Conservation (phyloP, 1,139 yeast genomes). For the Geotrichum histeridarum region DNA sequence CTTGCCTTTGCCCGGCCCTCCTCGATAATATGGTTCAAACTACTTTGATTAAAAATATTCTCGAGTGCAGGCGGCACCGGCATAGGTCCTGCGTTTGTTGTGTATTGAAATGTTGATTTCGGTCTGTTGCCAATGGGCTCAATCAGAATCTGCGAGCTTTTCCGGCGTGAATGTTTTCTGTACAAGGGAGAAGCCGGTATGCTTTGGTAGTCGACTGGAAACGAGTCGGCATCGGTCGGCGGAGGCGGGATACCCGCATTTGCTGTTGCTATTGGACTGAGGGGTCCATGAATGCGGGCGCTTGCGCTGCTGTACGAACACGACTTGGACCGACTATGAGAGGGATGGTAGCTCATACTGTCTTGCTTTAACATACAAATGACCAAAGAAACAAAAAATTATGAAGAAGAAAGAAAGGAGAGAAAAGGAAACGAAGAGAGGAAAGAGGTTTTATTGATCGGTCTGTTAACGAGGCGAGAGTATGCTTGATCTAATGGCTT, state of each 20-base stretch:
- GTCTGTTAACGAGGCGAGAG: not conserved
- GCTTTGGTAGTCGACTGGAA: constrained; percentile 14
- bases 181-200: constrained; percentile 21
- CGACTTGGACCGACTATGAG: constrained; percentile 18
- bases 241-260: constrained; percentile 7
- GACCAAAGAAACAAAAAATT: not conserved
- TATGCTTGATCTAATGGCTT: no score
- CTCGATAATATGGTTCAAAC: not conserved
- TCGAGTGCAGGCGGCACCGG: constrained; percentile 19
- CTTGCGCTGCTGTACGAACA: constrained; percentile 4
- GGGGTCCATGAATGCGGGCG: no score
- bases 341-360: constrained; percentile 14
- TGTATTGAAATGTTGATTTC: constrained; percentile 3
- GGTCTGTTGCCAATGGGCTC: constrained; percentile 29
- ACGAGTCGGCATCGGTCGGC: constrained; percentile 16
- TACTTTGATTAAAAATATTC: constrained; percentile 8
- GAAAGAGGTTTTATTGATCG: not conserved
- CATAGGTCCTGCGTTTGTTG: constrained; percentile 17
- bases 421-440: not conserved
- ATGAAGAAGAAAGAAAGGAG: not conserved
- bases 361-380: not conserved
- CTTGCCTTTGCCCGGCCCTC: not conserved
- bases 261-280: not conserved
- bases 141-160: constrained; percentile 35
- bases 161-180: constrained; percentile 34